Evolutionary conservation across 2,329 filamentous ascomycete species (phyloP), one percentile per base, ranked within the genome.

Genomic region (Shiraia sp.): DNA sequence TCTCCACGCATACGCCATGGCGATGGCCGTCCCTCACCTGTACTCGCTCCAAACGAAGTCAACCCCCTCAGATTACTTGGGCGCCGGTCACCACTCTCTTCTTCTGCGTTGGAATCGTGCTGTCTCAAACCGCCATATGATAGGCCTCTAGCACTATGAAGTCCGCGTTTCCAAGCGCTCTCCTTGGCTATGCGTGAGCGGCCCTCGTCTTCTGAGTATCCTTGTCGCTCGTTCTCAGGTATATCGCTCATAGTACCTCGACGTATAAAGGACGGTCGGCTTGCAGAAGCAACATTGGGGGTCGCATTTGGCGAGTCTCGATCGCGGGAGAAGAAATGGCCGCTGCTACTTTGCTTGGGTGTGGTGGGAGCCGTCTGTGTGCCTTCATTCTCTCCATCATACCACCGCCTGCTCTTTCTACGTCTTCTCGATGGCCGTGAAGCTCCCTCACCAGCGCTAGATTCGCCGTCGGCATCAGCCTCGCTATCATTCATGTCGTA

Each of bases 381-480:
- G 47, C 63, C 83, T 69, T 60, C 57, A 45, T 60, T 82, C 68
- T 59, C 59, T 22, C 45, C 49, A 10, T 61, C 57, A 69, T 72
- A 79, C 75, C 64, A 80, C 53, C 83, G 75, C 47, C 77, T 83
- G 62, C 81, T 82, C 51, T 82, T 80, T 68, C 83, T 85, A 67
- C 84, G 84, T 67, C 79, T 84, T 13, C 72, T 72, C n/a, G 56
- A 47, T 32, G 71, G 68, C 8, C 60, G 55, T 3, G 64, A 66
- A 5, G 66, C 64, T 10, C 69, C 71, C 47, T 96, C 91, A 37
- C 90, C 89, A 0, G 85, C 88, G 31, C 90, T 95, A 63, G 93
- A 89, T 64, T 95, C 91, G 1, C 86, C 88, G 65, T 93, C 89
- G 1, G 87, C 85, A 59, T 87, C 85, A 10, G 77, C 82, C 65